Evolutionary conservation across 2,329 filamentous ascomycete species (phyloP), one percentile per base, ranked within the genome.

Genomic region (Diaporthe caulivora): DNA sequence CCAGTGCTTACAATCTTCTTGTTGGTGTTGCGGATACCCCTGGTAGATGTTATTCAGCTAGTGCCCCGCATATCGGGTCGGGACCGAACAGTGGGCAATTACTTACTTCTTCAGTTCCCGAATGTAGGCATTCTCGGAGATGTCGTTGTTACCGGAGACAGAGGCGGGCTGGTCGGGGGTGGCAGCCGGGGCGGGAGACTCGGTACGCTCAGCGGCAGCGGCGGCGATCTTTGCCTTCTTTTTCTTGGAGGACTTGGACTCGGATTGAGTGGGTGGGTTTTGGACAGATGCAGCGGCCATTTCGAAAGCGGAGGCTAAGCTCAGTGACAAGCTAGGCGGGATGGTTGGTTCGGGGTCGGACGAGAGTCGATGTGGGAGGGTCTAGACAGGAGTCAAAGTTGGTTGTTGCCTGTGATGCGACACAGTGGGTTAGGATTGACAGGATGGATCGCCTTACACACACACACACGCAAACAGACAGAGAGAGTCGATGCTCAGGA

Each of bases 61-160:
- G 21, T 53, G n/a, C 15, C 62, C 31, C 31, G 31, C 47, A 53
- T 2, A 24, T 3, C 1, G 6, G 42, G 47, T 70, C 40, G 37
- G 55, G 1, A 42, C 54, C 44, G 40, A 75, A 26, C 37, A 40
- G 37, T 40, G 62, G 47, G 53, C 13, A 10, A 42, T 44, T 21
- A 81, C 92, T 81, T 86, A 98, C 95, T 97, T 98, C 81, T 96
- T 92, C 65, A 98, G 88, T 82, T 98, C 96, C 81, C 92, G 95
- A 81, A 98, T 89, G 84, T 96, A 95, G 51, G 92, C 87, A 79
- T 90, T 95, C 82, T 98, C 95, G 75, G 86, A 86, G 76, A 82
- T 80, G 74, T 90, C 90, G 72, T 94, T 92, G 67, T 85, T 83
- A 74, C 87, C 87, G 72, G 85, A 80, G 40, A 87, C 82, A 10